These are phyloP conservation scores for Fusarium nygamai DNA, from an alignment of 2,329 filamentous ascomycete genomes.

Conservation along the genomic window DNA sequence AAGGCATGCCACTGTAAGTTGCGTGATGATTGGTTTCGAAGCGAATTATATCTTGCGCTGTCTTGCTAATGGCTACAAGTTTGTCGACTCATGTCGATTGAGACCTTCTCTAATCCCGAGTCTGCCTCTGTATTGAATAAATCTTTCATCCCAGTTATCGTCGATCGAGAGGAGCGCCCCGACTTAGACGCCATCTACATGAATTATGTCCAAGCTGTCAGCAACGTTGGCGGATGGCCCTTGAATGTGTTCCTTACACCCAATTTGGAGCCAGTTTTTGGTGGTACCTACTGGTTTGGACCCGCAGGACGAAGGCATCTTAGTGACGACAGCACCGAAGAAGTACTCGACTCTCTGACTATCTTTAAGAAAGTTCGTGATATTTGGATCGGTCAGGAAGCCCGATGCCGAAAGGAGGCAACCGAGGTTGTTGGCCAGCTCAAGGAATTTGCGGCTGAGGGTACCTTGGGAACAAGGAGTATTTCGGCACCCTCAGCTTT, in stretches of 20 bases:
- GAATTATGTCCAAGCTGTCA: slow-evolving; percentile 97
- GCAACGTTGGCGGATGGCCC: slow-evolving; percentile 90
- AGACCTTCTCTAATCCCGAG: slow-evolving; percentile 86
- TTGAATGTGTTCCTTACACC: slow-evolving; percentile 97
- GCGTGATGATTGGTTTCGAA: slow-evolving; percentile 8
- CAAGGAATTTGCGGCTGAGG: slow-evolving; percentile 88
- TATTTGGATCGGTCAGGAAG: slow-evolving; percentile 84
- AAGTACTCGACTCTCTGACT: slow-evolving; percentile 81
- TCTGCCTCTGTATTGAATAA: slow-evolving; percentile 86
- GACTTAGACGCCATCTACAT: slow-evolving; percentile 97
- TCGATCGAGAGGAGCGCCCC: slow-evolving; percentile 93
- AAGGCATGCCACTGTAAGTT: slow-evolving; percentile 90
- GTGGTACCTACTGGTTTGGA: slow-evolving; percentile 94
- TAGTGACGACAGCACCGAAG: slow-evolving; percentile 56
- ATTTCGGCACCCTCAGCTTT: slow-evolving; percentile 46
- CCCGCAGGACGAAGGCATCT: slow-evolving; percentile 65
- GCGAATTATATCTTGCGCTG: not conserved
- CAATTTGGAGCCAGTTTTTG: slow-evolving; percentile 91
- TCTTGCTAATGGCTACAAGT: slow-evolving; percentile 57
- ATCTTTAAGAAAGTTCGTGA: slow-evolving; percentile 81
- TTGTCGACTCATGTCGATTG: slow-evolving; percentile 90
- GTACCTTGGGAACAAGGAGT: slow-evolving; percentile 67
- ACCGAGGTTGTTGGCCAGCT: slow-evolving; percentile 84
- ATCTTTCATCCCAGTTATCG: slow-evolving; percentile 88
- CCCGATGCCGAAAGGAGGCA: slow-evolving; percentile 84